Evolutionary conservation across 2,329 filamentous ascomycete species (phyloP), one percentile per base, ranked within the genome.

Genomic region (Nothomitra cinnamomea): DNA sequence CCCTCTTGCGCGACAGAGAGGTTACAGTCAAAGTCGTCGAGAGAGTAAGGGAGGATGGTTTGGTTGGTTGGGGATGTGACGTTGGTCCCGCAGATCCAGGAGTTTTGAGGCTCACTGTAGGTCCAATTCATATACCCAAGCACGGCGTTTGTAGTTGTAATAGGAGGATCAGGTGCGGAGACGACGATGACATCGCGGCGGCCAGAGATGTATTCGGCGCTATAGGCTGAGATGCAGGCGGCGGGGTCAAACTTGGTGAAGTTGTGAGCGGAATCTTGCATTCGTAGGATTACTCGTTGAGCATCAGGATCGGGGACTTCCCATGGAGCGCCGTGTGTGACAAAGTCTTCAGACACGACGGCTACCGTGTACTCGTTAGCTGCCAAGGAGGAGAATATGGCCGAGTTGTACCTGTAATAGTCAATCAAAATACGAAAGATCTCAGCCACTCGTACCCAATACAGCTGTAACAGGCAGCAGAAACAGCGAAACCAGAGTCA

Each of bases 321-420:
- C 43, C 43, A 47, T 7, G 3, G 3, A 13, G 43, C 43, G 2
- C 57, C 54, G n/a, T n/a, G n/a, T 15, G 53, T 52, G 32, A 51
- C 12, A 22, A 61, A 61, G n/a, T 53, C 56, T 25, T 54, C 49
- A 1, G 49, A 54, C n/a, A 36, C 49, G 21, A 36, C 36, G 3
- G 21, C 36, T 8, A 51, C 10, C 6, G 6, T 51, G 7, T 51
- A 51, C 15, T 38, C 21, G 25, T 51, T 36, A 13, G 49, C 36
- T 6, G 49, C n/a, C 24, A 51, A 21, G 4, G 25, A 32, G n/a
- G 28, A 19, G 49, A 38, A n/a, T 7, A 51, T 15, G 8, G 36
- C 32, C 7, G 49, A 51, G 49, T 51, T 51, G 21, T 51, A 51
- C 15, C 49, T 51, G 36, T 4, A 17, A 12, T 24, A 38, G 15